phyloP scores from a whole-genome alignment of 306 rosid genomes.

The Vigna trinervia region DNA sequence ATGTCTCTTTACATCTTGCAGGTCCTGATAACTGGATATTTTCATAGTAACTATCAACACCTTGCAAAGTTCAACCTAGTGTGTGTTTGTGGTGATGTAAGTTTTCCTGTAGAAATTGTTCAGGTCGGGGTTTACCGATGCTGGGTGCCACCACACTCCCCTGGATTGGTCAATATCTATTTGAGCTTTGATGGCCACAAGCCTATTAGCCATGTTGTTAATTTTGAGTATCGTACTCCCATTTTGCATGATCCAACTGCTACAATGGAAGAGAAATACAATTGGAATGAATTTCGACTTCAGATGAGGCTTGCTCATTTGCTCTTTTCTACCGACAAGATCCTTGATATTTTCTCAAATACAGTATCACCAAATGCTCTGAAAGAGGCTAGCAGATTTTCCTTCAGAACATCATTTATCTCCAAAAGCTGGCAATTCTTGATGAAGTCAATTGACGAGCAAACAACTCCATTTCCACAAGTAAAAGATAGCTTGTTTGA shows the following conservation, averaged over 20 bases:
- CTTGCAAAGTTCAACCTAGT: conserved; percentile 65
- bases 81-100: conserved; percentile 73
- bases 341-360: conserved; percentile 63
- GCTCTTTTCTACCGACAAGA: conserved; percentile 69
- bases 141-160: conserved; percentile 64
- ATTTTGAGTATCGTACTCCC: conserved; percentile 81
- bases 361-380: conserved; percentile 58
- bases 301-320: conserved; percentile 76
- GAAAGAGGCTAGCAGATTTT: conserved; percentile 67
- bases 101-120: conserved; percentile 69
- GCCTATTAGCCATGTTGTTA: conserved; percentile 79
- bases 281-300: conserved; percentile 65
- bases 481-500: conserved; percentile 72
- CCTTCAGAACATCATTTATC: conserved; percentile 59
- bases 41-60: conserved; percentile 61
- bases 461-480: conserved; percentile 56
- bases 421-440: conserved; percentile 62
- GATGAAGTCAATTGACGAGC: conserved; percentile 59
- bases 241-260: conserved; percentile 51
- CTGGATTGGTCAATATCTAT: conserved; percentile 68
- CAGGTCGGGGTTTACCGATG: conserved; percentile 95
- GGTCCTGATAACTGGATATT: conserved; percentile 79
- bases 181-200: conserved; percentile 80
- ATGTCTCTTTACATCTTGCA: conserved; percentile 52
- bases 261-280: conserved; percentile 55